Evolutionary conservation across 2,329 filamentous ascomycete genomes (phyloP).

Genomic region (Ascocoryne sarcoides): DNA sequence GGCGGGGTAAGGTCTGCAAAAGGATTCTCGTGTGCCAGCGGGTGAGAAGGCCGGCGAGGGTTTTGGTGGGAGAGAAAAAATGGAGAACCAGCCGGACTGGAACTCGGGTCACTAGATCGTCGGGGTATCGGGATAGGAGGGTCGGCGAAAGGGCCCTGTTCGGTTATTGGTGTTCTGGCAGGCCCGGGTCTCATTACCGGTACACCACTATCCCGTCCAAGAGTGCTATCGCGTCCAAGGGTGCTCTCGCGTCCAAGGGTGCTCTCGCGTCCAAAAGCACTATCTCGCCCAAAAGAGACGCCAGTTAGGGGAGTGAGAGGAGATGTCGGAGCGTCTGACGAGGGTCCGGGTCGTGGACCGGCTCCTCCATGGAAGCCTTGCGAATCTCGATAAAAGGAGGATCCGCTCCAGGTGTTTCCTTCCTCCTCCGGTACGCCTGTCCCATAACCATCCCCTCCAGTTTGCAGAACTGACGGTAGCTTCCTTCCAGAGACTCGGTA

Average conservation of each 20-base stretch:
- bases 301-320: constrained; percentile 24
- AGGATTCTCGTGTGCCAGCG: neutral
- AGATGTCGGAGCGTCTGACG: constrained; percentile 15
- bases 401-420: constrained; percentile 36
- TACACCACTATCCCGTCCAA: constrained; percentile 41
- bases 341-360: constrained; percentile 1
- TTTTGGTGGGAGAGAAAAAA: neutral
- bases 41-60: neutral
- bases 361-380: constrained; percentile 33
- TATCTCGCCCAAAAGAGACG: no score
- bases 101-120: neutral
- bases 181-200: constrained; percentile 58
- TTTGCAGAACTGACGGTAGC: constrained; percentile 51
- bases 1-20: constrained; percentile 5
- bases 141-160: constrained; percentile 39
- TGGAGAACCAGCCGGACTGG: neutral
- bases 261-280: no score
- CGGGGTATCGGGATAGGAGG: constrained; percentile 8
- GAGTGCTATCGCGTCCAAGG: no score
- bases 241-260: no score
- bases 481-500: constrained; percentile 58
- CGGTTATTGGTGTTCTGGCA: constrained; percentile 51
- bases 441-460: constrained; percentile 54
- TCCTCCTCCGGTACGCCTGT: constrained; percentile 31
- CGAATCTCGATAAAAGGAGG: constrained; percentile 46